Conservation (phyloP, 2,329 filamentous ascomycete genomes). For the Paraphaeosphaeria minitans region DNA sequence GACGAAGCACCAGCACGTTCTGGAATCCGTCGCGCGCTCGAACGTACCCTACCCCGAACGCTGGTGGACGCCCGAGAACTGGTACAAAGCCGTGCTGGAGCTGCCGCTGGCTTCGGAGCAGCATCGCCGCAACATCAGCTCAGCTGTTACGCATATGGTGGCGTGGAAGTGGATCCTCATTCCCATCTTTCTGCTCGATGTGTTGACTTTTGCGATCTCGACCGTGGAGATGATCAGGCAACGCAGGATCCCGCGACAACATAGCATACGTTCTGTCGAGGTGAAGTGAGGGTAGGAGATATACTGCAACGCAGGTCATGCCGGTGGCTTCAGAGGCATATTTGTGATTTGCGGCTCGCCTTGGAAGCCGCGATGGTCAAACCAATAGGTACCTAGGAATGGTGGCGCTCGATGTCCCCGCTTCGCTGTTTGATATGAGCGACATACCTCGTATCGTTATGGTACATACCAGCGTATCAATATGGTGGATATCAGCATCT, state of each 20-base stretch:
- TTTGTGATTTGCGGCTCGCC: no score
- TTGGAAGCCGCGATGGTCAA: no score
- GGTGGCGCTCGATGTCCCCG: no score
- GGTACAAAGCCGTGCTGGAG: conserved; percentile 39
- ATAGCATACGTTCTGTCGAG: background rate
- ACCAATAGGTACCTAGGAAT: no score
- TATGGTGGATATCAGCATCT: no score
- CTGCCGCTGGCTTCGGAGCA: conserved; percentile 29
- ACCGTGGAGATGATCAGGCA: conserved; percentile 26
- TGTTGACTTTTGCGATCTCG: conserved; percentile 25
- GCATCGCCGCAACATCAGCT: conserved; percentile 24
- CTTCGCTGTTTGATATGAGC: no score
- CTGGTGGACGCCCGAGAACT: conserved; percentile 41
- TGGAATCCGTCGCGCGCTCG: conserved; percentile 25
- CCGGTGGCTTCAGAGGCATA: background rate
- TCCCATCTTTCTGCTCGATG: conserved; percentile 34
- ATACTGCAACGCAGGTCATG: background rate
- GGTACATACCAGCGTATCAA: no score
- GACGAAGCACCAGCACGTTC: conserved; percentile 33
- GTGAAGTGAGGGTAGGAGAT: conserved; percentile 4
- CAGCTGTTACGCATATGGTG: conserved; percentile 32
- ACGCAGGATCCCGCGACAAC: conserved; percentile 20
- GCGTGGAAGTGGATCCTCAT: conserved; percentile 43
- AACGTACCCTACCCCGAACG: conserved; percentile 29
- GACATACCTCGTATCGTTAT: no score